phyloP scores from a whole-genome alignment of 1,139 yeast species.

The Arxiozyma bovina region DNA sequence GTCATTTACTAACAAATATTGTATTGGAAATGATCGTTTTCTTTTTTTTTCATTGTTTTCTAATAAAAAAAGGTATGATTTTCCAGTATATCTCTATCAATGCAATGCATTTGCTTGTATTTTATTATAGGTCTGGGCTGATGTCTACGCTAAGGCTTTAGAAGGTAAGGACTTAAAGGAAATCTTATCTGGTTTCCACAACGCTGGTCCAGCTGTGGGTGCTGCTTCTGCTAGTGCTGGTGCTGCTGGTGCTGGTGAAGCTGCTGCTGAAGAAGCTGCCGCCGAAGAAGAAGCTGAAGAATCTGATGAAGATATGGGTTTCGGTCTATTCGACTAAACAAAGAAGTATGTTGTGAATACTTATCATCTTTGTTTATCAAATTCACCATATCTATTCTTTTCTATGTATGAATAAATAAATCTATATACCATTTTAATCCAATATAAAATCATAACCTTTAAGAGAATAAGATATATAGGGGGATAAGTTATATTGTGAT shows the following conservation, averaged over 20 bases:
- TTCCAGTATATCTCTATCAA: neutral
- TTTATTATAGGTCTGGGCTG: conserved; percentile 67
- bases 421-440: neutral
- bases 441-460: neutral
- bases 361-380: conserved; percentile 1
- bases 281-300: conserved; percentile 44
- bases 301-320: conserved; percentile 81
- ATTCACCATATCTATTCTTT: conserved; percentile 6
- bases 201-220: conserved; percentile 58
- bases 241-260: conserved; percentile 56
- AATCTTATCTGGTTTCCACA: conserved; percentile 71
- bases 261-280: conserved; percentile 47
- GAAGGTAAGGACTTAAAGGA: conserved; percentile 95
- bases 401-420: conserved; percentile 3
- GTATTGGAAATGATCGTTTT: neutral
- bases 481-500: no score
- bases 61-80: neutral
- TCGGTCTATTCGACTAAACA: conserved; percentile 58
- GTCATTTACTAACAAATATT: neutral
- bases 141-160: conserved; percentile 90
- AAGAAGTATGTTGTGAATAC: neutral
- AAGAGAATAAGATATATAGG: neutral
- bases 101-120: neutral
- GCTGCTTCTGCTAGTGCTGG: conserved; percentile 49
- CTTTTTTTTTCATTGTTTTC: neutral